Percentiles rank a stretch among this genome's conserved stretches.
Evolutionary conservation across 495 filamentous ascomycete species (phyloP).

Genomic region (Pyronema omphalodes): DNA sequence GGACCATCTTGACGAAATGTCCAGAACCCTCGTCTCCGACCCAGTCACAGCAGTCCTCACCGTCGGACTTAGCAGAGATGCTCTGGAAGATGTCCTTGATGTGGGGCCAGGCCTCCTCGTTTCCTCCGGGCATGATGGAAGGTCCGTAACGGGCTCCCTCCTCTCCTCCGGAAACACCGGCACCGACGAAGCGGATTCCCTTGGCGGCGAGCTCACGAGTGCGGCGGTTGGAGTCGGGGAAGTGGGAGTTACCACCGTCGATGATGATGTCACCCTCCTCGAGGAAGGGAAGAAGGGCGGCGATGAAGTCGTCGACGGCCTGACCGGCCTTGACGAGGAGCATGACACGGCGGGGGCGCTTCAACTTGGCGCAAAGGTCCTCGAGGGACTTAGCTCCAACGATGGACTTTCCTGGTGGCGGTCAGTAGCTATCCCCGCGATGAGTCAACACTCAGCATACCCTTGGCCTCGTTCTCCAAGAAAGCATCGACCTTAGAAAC

Average conservation of each 20-base stretch:
- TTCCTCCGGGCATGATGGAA: constrained; percentile 95
- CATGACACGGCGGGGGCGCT: constrained; percentile 92
- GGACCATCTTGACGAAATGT: constrained; percentile 99
- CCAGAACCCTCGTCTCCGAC: constrained; percentile 97
- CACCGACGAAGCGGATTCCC: constrained; percentile 89
- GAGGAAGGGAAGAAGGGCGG: constrained; percentile 73
- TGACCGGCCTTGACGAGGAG: constrained; percentile 94
- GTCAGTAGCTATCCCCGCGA: constrained; percentile 3
- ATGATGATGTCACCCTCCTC: constrained; percentile 96
- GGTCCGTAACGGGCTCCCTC: constrained; percentile 96
- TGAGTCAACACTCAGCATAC: constrained; percentile 27
- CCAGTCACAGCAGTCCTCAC: constrained; percentile 97
- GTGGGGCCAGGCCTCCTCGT: constrained; percentile 93
- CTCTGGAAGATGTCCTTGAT: constrained; percentile 98
- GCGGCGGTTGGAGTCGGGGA: constrained; percentile 94
- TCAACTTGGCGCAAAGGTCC: constrained; percentile 89
- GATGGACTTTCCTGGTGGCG: constrained; percentile 56
- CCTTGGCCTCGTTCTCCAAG: constrained; percentile 82
- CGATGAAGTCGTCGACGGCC: constrained; percentile 96
- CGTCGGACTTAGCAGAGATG: constrained; percentile 91
- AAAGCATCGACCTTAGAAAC: constrained; percentile 94
- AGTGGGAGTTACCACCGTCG: constrained; percentile 98
- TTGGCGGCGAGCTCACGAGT: constrained; percentile 66
- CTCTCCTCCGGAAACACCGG: constrained; percentile 96
- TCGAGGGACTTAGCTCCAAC: constrained; percentile 83